Evolutionary conservation across 352 stramenopile genomes (phyloP), one percentile per base, ranked within the genome.

Genomic region (Stephanocyclus meneghinianus): DNA sequence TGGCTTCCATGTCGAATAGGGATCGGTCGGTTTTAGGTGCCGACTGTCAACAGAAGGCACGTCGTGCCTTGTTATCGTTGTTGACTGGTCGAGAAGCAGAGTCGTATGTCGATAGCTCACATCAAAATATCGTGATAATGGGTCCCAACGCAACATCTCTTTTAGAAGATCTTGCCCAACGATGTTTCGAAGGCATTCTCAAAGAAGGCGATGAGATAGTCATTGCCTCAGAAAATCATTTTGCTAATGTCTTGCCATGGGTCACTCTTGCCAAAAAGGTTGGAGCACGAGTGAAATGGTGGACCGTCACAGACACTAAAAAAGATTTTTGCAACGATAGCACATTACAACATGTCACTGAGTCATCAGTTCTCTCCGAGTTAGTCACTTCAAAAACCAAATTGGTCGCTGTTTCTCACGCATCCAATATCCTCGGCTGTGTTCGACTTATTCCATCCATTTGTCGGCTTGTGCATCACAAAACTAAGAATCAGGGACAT

Each of bases 221-320:
- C 30, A 61, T 93, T 71, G 81, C 78, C 30, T 80, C 78, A 5
- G 83, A 92, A 64, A 93, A 93, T 81, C 89, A 93, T 74, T 30
- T 81, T 26, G 87, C 89, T 1, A 92, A 93, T 71, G 74, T 91
- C 44, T 61, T 68, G 15, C 87, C 89, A 26, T 93, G 89, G 89
- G 55, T 91, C 3, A n/a, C 70, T 40, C 72, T 68, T 40, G 83
- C 84, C 1, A 59, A 76, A 67, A 30, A 21, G 21, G 40, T 56
- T 3, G 85, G 83, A 65, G 78, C 74, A 4, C 78, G 37, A 30
- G 64, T 93, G 16, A 82, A 85, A 65, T 88, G 84, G 74, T 92
- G 81, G 81, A 82, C 76, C 29, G n/a, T 78, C 26, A 51, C 50
- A 47, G 59, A 57, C 16, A 59, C 37, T 44, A 40, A 53, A 68